A percentile compares a stretch with the other conserved stretches of the same genome.
phyloP scores from a whole-genome alignment of 352 stramenopile genomes.

The Peronospora destructor region DNA sequence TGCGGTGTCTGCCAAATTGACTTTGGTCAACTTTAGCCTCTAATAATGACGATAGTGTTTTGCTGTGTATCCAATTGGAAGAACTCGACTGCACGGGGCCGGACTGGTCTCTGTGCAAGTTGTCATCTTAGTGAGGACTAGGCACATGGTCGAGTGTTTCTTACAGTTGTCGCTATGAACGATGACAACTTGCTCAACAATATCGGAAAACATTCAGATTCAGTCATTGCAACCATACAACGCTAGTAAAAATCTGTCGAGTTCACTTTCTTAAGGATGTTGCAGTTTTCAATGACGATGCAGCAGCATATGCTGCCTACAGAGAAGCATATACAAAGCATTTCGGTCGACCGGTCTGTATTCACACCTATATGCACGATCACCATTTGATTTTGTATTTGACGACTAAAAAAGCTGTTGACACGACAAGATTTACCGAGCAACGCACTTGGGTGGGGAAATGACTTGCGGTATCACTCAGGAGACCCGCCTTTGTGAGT shows the following conservation, averaged over 20 bases:
- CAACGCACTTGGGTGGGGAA: slow-evolving; percentile 57
- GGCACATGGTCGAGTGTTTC: too few relatives aligned
- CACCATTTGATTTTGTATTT: slow-evolving; percentile 16
- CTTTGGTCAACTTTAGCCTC: too few relatives aligned
- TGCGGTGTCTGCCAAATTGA: too few relatives aligned
- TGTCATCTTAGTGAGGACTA: too few relatives aligned
- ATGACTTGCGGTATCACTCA: slow-evolving; percentile 75
- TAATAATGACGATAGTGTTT: slow-evolving; percentile 36
- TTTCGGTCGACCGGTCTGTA: slow-evolving; percentile 44
- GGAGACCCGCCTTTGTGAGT: slow-evolving; percentile 65
- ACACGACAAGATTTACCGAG: slow-evolving; percentile 61
- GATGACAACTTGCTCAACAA: slow-evolving; percentile 71
- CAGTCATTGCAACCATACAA: slow-evolving; percentile 28
- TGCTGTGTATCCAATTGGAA: too few relatives aligned
- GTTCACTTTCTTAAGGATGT: slow-evolving; percentile 49
- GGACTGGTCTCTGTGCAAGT: too few relatives aligned
- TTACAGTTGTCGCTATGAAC: too few relatives aligned
- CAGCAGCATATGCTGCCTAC: slow-evolving; percentile 22
- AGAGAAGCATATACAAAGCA: slow-evolving; percentile 35
- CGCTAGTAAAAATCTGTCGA: slow-evolving; percentile 33
- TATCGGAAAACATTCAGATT: slow-evolving; percentile 51
- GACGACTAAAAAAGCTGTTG: slow-evolving; percentile 42
- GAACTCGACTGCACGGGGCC: slow-evolving; percentile 82
- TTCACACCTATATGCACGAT: slow-evolving; percentile 34
- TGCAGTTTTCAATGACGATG: slow-evolving; percentile 29